These are phyloP conservation scores for Syzygium oleosum DNA, from an alignment of 345 rosid genomes.

Conservation along the genomic window DNA sequence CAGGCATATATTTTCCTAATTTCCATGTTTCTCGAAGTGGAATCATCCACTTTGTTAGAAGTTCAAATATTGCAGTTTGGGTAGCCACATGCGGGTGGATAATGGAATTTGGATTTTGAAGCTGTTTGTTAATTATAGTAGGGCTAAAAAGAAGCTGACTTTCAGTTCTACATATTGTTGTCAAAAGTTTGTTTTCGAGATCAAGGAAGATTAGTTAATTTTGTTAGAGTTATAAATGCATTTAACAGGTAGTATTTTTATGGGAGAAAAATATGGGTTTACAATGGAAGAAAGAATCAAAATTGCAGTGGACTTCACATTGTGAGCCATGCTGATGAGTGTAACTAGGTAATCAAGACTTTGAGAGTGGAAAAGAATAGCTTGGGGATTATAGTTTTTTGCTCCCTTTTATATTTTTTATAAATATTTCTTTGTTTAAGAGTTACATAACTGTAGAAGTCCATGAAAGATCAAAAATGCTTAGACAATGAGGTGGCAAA, in stretches of 20 bases:
- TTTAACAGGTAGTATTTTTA: too few species aligned
- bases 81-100: not conserved
- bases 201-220: too few species aligned
- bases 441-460: not conserved
- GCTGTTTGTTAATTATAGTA: not conserved
- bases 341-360: not conserved
- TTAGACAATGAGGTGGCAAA: not conserved
- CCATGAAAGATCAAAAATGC: not conserved
- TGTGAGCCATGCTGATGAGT: too few species aligned
- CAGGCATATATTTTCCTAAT: not conserved
- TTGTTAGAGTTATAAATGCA: too few species aligned
- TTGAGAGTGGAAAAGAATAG: not conserved
- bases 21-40: not conserved
- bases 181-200: too few species aligned
- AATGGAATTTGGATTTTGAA: not conserved
- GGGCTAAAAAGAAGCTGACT: too few species aligned
- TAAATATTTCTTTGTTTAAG: not conserved
- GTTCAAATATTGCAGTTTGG: not conserved
- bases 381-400: not conserved
- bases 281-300: too few species aligned
- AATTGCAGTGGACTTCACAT: too few species aligned
- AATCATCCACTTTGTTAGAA: not conserved
- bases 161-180: too few species aligned
- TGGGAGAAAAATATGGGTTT: too few species aligned
- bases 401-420: not conserved